These are phyloP conservation scores for Pythium utonaiense DNA, from an alignment of 352 stramenopile species.

Conservation along the genomic window DNA sequence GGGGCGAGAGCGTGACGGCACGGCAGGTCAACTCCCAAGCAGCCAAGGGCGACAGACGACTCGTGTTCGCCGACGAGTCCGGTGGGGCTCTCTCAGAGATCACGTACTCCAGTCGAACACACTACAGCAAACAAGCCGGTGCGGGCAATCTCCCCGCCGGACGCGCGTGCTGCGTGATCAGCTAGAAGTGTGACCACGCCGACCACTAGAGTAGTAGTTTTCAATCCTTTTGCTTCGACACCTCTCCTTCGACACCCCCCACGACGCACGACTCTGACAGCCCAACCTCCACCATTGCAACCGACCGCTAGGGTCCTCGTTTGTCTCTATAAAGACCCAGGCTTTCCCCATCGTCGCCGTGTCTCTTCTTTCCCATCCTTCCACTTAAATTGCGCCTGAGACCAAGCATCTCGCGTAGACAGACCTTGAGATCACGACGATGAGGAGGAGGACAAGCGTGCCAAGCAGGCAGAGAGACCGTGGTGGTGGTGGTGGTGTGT, in stretches of 20 bases:
- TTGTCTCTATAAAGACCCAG: conserved; percentile 1
- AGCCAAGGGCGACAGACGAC: conserved; percentile 35
- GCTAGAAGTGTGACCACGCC: conserved; percentile 12
- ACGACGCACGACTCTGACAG: no score
- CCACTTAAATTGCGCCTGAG: no score
- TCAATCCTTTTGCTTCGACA: not conserved
- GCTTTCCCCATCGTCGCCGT: not conserved
- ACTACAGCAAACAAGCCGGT: conserved; percentile 75
- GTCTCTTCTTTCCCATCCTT: no score
- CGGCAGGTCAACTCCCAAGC: not conserved
- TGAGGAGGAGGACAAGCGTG: not conserved
- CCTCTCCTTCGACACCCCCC: not conserved
- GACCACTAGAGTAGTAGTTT: not conserved
- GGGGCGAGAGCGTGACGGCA: conserved; percentile 1
- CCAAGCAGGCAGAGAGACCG: no score
- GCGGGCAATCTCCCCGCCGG: conserved; percentile 28
- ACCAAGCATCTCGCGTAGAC: no score
- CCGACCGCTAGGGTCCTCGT: not conserved
- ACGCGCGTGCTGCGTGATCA: conserved; percentile 46
- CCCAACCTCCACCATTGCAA: not conserved
- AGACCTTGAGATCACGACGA: not conserved
- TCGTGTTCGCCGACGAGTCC: conserved; percentile 68
- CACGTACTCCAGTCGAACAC: conserved; percentile 67
- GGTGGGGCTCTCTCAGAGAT: conserved; percentile 55
- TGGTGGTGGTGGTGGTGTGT: not conserved